Evolutionary conservation across 2,329 filamentous ascomycete genomes (phyloP), one percentile per base, ranked within the genome.

Genomic region (Exophiala sp.): DNA sequence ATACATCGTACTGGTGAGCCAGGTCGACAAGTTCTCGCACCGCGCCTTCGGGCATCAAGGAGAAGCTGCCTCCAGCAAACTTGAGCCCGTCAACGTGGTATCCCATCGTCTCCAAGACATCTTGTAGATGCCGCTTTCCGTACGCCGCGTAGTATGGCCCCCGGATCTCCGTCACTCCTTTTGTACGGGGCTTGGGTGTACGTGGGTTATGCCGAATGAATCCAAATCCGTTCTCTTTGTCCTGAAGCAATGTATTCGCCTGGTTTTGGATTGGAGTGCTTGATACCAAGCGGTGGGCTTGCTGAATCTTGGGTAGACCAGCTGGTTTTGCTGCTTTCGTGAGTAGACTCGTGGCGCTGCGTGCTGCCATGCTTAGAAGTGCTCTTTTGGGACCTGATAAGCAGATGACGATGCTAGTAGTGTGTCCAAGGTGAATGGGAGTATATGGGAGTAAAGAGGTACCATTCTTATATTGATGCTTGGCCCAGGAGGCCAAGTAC

Each of bases 141-240:
- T 78, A 77, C 2, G 68, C 74, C 0, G 73, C 73, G 60, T 79
- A 79, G 60, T 78, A 79, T 5, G 75, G 76, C 0, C 76, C 76
- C 24, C 75, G 67, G 48, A 79, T 79, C 61, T 79, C 76, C 1
- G 76, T 79, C 4, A 78, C 74, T 3, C 71, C 73, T 30, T 65
- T 70, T 3, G 60, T 68, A 22, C 76, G 66, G 2, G 75, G 76
- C 60, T 79, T 79, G 3, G 65, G 62, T 0, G 73, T 70, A 11
- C 69, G 62, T 0, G 67, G 67, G 46, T 78, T 79, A 22, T 75
- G 75, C 2, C 72, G 68, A 24, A 70, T 68, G 58, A 78, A 78
- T 1, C 73, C 74, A 58, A 76, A 74, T 3, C 72, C 74, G 58
- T 72, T 65, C 7, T 71, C 61, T 53, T 70, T 69, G 52, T 78